Conservation (phyloP, 2,329 filamentous ascomycete genomes). For the Phoma sp. region DNA sequence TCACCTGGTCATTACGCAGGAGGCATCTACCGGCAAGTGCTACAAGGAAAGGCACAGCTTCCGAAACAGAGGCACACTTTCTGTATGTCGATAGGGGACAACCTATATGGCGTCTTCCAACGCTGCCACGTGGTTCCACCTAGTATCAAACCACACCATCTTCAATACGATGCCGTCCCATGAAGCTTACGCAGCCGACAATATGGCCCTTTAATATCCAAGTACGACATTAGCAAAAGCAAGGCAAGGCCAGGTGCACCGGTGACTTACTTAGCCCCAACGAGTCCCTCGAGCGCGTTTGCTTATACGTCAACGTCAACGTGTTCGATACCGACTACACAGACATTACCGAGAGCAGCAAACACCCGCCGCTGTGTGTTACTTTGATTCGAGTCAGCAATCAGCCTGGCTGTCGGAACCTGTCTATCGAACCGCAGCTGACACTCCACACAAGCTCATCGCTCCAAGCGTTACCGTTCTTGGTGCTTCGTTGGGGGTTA, state of each 20-base stretch:
- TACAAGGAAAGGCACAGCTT: slow-evolving; percentile 14
- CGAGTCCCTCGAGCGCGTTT: not conserved
- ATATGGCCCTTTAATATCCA: not conserved
- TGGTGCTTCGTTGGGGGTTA: not conserved
- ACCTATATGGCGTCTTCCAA: slow-evolving; percentile 5
- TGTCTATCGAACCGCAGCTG: slow-evolving; percentile 1
- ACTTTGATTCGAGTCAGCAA: slow-evolving; percentile 8
- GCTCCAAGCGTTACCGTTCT: not conserved
- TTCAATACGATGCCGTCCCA: slow-evolving; percentile 1
- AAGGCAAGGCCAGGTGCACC: not conserved
- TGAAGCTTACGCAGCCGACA: not conserved
- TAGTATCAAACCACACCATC: slow-evolving; percentile 4
- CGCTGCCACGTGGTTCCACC: slow-evolving; percentile 21
- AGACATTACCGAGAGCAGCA: not conserved
- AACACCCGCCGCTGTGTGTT: slow-evolving; percentile 4
- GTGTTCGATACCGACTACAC: not conserved
- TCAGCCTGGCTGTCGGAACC: not conserved
- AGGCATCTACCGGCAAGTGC: slow-evolving; percentile 12
- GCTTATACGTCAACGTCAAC: slow-evolving; percentile 11
- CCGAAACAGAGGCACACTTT: slow-evolving; percentile 2
- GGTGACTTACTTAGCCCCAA: not conserved
- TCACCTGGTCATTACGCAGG: slow-evolving; percentile 6
- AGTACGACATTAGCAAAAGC: slow-evolving; percentile 2
- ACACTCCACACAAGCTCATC: not conserved
- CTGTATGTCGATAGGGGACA: slow-evolving; percentile 8